Percentiles rank a stretch among this genome's conserved stretches.
These are phyloP conservation scores for Irpex lacteus DNA, from an alignment of 1,284 basidiomycete species.

Conservation along the genomic window DNA sequence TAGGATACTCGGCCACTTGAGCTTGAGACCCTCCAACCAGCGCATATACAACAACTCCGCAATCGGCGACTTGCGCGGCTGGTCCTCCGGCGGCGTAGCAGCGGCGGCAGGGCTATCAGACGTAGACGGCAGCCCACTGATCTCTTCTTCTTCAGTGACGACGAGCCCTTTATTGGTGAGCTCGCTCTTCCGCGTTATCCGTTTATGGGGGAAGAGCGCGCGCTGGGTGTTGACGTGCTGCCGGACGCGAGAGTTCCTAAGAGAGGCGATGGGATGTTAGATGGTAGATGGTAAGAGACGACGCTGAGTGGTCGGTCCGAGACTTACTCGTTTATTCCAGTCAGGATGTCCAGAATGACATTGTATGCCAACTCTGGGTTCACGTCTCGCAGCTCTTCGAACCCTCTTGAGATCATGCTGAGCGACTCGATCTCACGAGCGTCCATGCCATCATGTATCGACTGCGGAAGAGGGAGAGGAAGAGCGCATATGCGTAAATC, in stretches of 20 bases:
- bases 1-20: constrained; percentile 82
- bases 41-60: constrained; percentile 93
- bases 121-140: constrained; percentile 45
- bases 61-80: constrained; percentile 71
- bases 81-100: constrained; percentile 21
- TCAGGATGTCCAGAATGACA: constrained; percentile 85
- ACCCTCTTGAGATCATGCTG: constrained; percentile 87
- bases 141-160: constrained; percentile 76
- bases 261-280: constrained; percentile 14
- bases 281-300: background rate
- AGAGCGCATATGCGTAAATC: background rate
- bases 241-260: constrained; percentile 68
- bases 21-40: constrained; percentile 88
- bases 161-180: constrained; percentile 79
- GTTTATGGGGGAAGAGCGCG: constrained; percentile 73
- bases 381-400: constrained; percentile 76
- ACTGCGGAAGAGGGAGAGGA: constrained; percentile 38
- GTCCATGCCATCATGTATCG: constrained; percentile 80
- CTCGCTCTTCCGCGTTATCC: constrained; percentile 74
- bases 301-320: background rate
- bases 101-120: constrained; percentile 17
- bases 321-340: constrained; percentile 86
- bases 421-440: constrained; percentile 86
- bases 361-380: constrained; percentile 86
- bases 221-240: constrained; percentile 77